phyloP scores from a whole-genome alignment of 805 yeast genomes.

The Blastobotrys robertii region DNA sequence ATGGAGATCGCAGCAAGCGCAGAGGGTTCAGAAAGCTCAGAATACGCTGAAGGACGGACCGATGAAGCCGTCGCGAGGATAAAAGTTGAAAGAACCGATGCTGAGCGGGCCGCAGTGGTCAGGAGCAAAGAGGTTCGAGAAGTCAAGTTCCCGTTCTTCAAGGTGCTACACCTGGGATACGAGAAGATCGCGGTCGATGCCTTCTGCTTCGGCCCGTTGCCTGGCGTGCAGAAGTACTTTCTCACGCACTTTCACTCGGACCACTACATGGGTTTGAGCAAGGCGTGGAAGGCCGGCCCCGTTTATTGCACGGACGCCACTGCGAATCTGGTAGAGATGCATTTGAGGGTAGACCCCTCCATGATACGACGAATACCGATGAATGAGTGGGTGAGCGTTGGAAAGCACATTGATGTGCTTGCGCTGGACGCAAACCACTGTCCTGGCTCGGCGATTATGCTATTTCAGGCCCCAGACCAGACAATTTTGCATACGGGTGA shows the following conservation, averaged over 20 bases:
- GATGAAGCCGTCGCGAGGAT: too few species aligned
- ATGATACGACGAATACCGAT: constrained; percentile 35
- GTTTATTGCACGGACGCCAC: constrained; percentile 72
- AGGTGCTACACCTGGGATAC: constrained; percentile 22
- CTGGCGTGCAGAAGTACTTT: constrained; percentile 24
- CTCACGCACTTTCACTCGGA: constrained; percentile 79
- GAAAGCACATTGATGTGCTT: constrained; percentile 42
- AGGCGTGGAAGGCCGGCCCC: constrained; percentile 63
- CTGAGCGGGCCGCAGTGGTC: not conserved
- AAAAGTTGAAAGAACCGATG: not conserved
- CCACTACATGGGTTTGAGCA: constrained; percentile 81
- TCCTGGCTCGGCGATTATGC: constrained; percentile 84
- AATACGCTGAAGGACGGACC: not conserved
- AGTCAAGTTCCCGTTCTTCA: constrained; percentile 24
- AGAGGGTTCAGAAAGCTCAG: not conserved
- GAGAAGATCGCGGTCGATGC: constrained; percentile 30
- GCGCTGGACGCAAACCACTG: constrained; percentile 88
- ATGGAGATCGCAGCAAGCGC: too few species aligned
- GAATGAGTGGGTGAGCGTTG: constrained; percentile 32
- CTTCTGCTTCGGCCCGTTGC: constrained; percentile 28
- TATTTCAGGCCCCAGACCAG: constrained; percentile 40
- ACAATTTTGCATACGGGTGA: constrained; percentile 82
- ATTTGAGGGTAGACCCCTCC: constrained; percentile 45
- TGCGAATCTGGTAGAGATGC: constrained; percentile 40
- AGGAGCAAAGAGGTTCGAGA: not conserved